Base-by-base conservation (phyloP, 257 asterid genomes). In the Penstemon barbatus region DNA sequence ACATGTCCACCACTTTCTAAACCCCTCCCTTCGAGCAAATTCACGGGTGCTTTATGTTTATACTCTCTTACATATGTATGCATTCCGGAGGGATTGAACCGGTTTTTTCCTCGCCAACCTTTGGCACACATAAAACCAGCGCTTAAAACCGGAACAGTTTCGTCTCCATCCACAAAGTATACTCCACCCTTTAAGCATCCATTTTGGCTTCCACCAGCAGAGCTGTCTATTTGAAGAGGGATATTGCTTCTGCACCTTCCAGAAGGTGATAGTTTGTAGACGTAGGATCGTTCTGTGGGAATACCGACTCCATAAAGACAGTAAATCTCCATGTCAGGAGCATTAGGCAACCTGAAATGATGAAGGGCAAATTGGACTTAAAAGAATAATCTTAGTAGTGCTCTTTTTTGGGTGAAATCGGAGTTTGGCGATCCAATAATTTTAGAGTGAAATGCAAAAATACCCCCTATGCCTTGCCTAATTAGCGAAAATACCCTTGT, bases 121-220 rank as follows among this genome's bases (percentile, higher is more conserved):
- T 87, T 87, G 45, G 95, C 87, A n/a, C 93, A 86, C 97, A 91
- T 89, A 84, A 80, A 91, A 5, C 96, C 96, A 0, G 96, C 89
- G 3, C 99, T 87, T 50, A 90, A 7, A 13, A 82, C 83, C 0
- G 95, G 92, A 10, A 89, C 87, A 1, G 83, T 83, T 52, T 86
- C 96, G 25, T 93, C 99, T 0, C 97, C 99, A 11, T 89, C 99
- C 1, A 76, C 88, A 49, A 83, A 84, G 74, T 84, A 73, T 3
- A 89, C 95, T 43, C 97, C 97, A 1, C 91, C 89, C 73, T 75
- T 88, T 68, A 93, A 69, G 86, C 98, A 93, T 49, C 86, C 80
- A 40, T 73, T 83, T 46, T 68, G 55, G 70, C 83, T 67, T 67
- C 89, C 90, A 39, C 84, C 80, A 5, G 90, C 94, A 2, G 95